Percentiles rank a stretch among this genome's conserved stretches.
Conservation (phyloP, 2,329 filamentous ascomycete genomes). For the Corynespora cassiicola region DNA sequence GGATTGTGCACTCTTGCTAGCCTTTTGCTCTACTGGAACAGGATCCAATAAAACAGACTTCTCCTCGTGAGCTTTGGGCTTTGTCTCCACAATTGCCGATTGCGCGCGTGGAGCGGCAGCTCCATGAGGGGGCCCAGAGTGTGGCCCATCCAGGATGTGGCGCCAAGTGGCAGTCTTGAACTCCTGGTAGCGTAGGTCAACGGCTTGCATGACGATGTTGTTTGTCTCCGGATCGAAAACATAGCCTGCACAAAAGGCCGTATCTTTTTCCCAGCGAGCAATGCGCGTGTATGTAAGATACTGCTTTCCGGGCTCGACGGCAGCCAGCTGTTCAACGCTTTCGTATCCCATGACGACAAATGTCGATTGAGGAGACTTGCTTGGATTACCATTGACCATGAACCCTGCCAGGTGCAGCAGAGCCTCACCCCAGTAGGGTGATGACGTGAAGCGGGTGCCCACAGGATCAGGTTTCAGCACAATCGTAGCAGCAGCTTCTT, state of each 20-base stretch:
- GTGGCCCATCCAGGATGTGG: conserved; percentile 2
- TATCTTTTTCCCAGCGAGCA: conserved; percentile 1
- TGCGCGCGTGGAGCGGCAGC: not conserved
- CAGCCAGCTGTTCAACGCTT: conserved; percentile 2
- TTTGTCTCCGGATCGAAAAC: conserved; percentile 1
- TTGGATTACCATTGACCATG: conserved; percentile 15
- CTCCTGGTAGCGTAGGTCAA: conserved; percentile 1
- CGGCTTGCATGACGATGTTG: not conserved
- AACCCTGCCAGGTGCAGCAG: conserved; percentile 17
- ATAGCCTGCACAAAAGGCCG: not conserved
- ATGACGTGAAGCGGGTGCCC: conserved; percentile 7
- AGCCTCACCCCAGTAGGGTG: conserved; percentile 18
- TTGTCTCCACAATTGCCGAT: not conserved
- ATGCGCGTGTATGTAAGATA: conserved; percentile 3
- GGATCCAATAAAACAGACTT: too few relatives aligned
- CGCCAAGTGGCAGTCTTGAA: not conserved
- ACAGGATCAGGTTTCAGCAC: conserved; percentile 7
- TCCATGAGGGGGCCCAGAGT: not conserved
- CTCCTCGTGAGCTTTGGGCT: not conserved
- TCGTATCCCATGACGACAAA: conserved; percentile 3
- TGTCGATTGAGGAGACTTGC: not conserved
- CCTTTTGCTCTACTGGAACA: not conserved
- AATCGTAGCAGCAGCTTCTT: conserved; percentile 6
- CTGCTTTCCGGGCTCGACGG: conserved; percentile 1
- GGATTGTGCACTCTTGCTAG: not conserved